Evolutionary conservation across 768 basidiomycete species (phyloP).

Genomic region (Saitozyma podzolica): DNA sequence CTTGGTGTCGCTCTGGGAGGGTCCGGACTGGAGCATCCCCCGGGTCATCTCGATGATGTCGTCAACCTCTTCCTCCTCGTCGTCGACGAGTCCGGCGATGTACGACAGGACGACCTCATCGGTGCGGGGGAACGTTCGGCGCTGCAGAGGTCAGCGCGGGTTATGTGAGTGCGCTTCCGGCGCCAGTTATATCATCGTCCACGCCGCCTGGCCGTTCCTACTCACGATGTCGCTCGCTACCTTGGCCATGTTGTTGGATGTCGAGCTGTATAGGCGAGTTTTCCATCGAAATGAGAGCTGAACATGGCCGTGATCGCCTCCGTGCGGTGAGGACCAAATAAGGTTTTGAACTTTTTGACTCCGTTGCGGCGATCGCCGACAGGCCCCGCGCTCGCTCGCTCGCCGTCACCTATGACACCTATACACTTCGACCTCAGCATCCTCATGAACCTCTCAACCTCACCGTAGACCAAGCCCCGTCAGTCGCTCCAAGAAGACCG

Average conservation of each 20-base stretch:
- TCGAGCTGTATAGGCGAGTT: not conserved
- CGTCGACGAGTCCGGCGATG: constrained; percentile 53
- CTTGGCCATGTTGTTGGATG: constrained; percentile 29
- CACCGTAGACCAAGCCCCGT: no score
- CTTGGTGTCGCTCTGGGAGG: constrained; percentile 22
- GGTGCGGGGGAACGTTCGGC: constrained; percentile 50
- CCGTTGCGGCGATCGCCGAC: no score
- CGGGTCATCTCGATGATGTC: constrained; percentile 52
- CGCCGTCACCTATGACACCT: no score
- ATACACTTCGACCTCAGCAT: no score
- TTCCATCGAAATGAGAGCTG: not conserved
- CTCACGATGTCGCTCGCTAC: constrained; percentile 46
- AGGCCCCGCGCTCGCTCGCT: no score
- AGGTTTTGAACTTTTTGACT: no score
- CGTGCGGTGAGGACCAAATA: no score
- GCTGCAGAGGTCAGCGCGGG: constrained; percentile 10
- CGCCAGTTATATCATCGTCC: not conserved
- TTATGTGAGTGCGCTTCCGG: not conserved
- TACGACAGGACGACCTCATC: constrained; percentile 54
- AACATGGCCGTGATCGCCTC: no score
- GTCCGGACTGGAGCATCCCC: constrained; percentile 50
- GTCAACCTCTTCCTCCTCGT: constrained; percentile 54
- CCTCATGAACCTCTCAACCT: no score
- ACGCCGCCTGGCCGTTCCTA: not conserved
- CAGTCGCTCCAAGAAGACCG: no score